Base-by-base conservation (phyloP, 345 rosid genomes). In the Salix arbutifolia region DNA sequence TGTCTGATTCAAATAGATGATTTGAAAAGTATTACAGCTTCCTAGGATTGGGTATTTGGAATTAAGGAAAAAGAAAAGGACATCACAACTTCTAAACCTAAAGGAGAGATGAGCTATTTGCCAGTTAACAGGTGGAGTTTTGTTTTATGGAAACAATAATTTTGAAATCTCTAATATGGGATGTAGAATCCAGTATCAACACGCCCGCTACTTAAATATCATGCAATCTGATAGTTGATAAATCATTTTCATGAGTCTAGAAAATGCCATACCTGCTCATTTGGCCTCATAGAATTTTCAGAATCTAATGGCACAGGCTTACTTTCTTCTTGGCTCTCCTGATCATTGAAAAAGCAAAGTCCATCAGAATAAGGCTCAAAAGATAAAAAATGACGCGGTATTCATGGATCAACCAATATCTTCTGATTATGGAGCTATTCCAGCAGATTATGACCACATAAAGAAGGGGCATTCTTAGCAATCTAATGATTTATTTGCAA, bases 301-400 rank as follows among this genome's bases (percentile, higher is more conserved):
- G 84, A 52, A 74, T 72, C 81, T 72, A 77, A 37, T 56, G 74
- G 76, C 35, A 44, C 75, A 48, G 85, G 86, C 62, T 87, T 87
- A 62, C 60, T 79, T 68, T 87, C 89, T 56, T 74, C 82, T 70
- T 82, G 82, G 80, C 87, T 87, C 70, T 71, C 89, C 89, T 87
- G 76, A 73, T 75, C 21, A 77, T 70, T 72, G 60, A 67, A 68
- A 42, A 80, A 40, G 14, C 38, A 78, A 23, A 77, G 44, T 31
- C 65, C 61, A 73, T 40, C 16, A 52, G 67, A 77, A 65, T 64
- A n/a, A 68, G 75, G 60, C 30, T 71, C 56, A 44, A 72, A 52
- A 48, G 38, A 26, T 67, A 33, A 71, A 67, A 60, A 46, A 62
- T 38, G 68, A 40, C 25, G 31, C 28, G 18, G 74, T 73, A 40